Percentiles rank a stretch among this genome's conserved stretches.
These are phyloP conservation scores for Alectoria sarmentosa DNA, from an alignment of 495 filamentous ascomycete species.

Conservation along the genomic window DNA sequence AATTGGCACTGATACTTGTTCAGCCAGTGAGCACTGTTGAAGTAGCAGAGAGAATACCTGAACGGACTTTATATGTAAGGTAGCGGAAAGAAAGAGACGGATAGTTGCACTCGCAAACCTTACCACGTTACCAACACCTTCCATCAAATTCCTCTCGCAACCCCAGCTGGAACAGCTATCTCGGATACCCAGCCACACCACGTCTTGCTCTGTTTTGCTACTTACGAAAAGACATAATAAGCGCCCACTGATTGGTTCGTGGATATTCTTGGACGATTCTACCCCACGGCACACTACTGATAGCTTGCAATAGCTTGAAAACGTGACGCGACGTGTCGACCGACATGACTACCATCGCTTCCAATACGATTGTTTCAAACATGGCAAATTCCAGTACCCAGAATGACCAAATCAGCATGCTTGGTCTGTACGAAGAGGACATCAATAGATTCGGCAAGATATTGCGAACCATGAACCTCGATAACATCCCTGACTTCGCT, in stretches of 20 bases:
- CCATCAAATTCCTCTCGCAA: neutral
- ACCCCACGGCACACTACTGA: neutral
- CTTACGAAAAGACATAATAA: neutral
- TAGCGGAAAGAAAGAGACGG: neutral
- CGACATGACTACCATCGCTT: neutral
- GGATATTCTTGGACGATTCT: neutral
- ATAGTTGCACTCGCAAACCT: neutral
- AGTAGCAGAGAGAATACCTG: neutral
- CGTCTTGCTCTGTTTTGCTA: neutral
- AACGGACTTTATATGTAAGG: neutral
- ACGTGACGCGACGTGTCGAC: neutral
- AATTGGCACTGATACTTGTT: neutral
- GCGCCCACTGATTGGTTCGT: neutral
- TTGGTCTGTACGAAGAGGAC: neutral
- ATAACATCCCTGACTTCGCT: neutral
- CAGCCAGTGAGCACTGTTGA: too few species aligned
- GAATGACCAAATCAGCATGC: neutral
- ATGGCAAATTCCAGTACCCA: neutral
- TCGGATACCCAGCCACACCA: neutral
- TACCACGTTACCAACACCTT: neutral
- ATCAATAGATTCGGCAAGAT: neutral
- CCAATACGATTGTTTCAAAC: neutral
- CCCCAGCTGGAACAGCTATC: neutral
- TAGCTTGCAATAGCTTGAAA: neutral
- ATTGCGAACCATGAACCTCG: neutral